phyloP scores from a whole-genome alignment of 108 stramenopile genomes.

The Conticribra weissflogii region DNA sequence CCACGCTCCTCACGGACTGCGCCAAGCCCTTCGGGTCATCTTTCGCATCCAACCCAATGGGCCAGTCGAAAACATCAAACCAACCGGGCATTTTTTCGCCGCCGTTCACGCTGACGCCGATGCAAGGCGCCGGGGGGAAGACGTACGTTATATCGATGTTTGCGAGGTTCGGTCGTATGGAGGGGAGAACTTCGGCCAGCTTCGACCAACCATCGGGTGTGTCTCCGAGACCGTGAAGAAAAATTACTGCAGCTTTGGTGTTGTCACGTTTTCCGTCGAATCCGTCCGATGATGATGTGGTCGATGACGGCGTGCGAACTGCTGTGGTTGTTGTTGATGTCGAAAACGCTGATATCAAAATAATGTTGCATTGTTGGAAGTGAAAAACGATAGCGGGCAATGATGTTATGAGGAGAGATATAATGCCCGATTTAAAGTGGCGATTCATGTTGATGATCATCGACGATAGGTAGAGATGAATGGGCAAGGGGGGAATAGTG shows the following conservation, averaged over 20 bases:
- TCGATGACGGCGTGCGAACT: not conserved
- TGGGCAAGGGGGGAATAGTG: too few species aligned
- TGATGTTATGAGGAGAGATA: too few species aligned
- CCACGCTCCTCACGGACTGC: conserved; percentile 33
- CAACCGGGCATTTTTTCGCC: conserved; percentile 49
- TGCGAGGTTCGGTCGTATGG: conserved; percentile 29
- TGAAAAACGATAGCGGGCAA: too few species aligned
- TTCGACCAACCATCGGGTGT: conserved; percentile 50
- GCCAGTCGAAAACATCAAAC: conserved; percentile 58
- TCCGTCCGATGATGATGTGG: not conserved
- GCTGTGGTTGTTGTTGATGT: not conserved
- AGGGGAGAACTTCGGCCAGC: conserved; percentile 33
- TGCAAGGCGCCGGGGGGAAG: conserved; percentile 43
- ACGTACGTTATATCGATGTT: conserved; percentile 40
- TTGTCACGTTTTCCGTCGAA: not conserved
- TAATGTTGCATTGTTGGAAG: not conserved
- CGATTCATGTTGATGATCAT: too few species aligned
- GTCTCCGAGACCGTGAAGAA: conserved; percentile 54
- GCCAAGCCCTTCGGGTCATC: conserved; percentile 48
- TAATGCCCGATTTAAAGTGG: too few species aligned
- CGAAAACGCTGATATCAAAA: not conserved
- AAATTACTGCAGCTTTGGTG: conserved; percentile 44
- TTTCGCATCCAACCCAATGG: conserved; percentile 43
- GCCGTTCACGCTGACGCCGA: conserved; percentile 45
- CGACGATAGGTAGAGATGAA: too few species aligned